These are phyloP conservation scores for Trametes polyzona DNA, from an alignment of 1,284 basidiomycete species.

Conservation along the genomic window DNA sequence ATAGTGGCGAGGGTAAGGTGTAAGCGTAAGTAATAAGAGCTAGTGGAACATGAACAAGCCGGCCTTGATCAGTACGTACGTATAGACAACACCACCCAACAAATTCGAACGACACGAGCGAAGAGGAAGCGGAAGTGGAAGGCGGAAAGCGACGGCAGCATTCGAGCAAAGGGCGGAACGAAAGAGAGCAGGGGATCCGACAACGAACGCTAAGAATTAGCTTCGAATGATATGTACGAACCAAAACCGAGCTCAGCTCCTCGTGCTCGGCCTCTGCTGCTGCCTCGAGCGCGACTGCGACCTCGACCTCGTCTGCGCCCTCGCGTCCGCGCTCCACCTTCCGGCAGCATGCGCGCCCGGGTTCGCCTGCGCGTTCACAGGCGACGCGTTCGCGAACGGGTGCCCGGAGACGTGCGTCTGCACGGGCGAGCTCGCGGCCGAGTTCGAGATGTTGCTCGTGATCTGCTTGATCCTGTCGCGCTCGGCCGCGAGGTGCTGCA, in stretches of 20 bases:
- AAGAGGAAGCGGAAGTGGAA: not conserved
- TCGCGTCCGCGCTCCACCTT: not conserved
- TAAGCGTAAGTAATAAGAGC: too few species aligned
- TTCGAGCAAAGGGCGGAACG: not conserved
- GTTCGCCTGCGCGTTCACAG: not conserved
- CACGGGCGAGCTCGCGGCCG: slow-evolving; percentile 24
- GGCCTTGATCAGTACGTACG: too few species aligned
- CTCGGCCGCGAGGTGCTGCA: slow-evolving; percentile 75
- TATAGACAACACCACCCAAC: not conserved
- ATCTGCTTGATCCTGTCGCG: slow-evolving; percentile 75
- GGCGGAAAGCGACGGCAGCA: too few species aligned
- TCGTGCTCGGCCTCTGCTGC: not conserved
- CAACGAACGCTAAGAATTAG: not conserved
- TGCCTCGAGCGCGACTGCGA: slow-evolving; percentile 6
- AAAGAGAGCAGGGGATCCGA: not conserved
- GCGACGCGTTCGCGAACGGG: slow-evolving; percentile 9
- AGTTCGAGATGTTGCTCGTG: slow-evolving; percentile 44
- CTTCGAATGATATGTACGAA: not conserved
- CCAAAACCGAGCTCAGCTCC: not conserved
- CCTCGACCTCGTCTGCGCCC: not conserved
- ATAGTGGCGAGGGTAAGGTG: slow-evolving; percentile 13
- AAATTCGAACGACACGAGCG: not conserved
- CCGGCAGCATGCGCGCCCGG: not conserved
- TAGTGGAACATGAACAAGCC: slow-evolving; percentile 22
- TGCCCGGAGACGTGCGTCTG: slow-evolving; percentile 2